Conservation (phyloP, 192 early-diverging fungal species). For the Backusella mclennaniae region DNA sequence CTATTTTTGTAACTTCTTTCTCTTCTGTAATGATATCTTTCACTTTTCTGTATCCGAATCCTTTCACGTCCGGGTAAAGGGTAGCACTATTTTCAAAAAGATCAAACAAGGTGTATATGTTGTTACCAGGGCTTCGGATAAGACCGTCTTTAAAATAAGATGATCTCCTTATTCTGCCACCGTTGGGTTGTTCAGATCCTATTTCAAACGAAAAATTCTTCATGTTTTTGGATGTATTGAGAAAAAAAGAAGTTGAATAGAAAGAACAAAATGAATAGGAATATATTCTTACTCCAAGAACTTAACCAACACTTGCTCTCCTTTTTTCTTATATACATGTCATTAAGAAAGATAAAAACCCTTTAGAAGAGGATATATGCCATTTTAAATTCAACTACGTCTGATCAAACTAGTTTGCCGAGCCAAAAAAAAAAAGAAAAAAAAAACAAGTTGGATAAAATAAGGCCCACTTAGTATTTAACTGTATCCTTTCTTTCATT, state of each 20-base stretch:
- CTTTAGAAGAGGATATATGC: too few relatives aligned
- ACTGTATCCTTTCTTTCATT: too few relatives aligned
- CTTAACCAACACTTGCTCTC: too few relatives aligned
- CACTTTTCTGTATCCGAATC: slow-evolving; percentile 69
- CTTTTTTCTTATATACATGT: too few relatives aligned
- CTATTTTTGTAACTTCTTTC: slow-evolving; percentile 64
- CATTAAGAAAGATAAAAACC: too few relatives aligned
- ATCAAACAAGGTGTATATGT: slow-evolving; percentile 69
- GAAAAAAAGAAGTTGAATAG: not conserved
- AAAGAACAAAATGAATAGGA: too few relatives aligned
- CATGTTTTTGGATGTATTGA: not conserved
- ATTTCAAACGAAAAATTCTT: slow-evolving; percentile 24
- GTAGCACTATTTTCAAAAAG: slow-evolving; percentile 58
- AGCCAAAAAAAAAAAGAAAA: too few relatives aligned
- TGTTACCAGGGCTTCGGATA: slow-evolving; percentile 36
- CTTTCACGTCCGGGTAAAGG: slow-evolving; percentile 50
- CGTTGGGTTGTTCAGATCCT: slow-evolving; percentile 13
- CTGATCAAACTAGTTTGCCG: too few relatives aligned
- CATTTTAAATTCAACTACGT: too few relatives aligned
- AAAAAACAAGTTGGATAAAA: too few relatives aligned
- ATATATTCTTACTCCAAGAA: too few relatives aligned
- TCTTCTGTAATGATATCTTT: slow-evolving; percentile 66
- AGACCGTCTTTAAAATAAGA: slow-evolving; percentile 46
- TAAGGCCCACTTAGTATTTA: too few relatives aligned
- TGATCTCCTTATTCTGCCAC: slow-evolving; percentile 47